Evolutionary conservation across 2,329 filamentous ascomycete species (phyloP).

Genomic region (Akanthomyces uredinophilus): DNA sequence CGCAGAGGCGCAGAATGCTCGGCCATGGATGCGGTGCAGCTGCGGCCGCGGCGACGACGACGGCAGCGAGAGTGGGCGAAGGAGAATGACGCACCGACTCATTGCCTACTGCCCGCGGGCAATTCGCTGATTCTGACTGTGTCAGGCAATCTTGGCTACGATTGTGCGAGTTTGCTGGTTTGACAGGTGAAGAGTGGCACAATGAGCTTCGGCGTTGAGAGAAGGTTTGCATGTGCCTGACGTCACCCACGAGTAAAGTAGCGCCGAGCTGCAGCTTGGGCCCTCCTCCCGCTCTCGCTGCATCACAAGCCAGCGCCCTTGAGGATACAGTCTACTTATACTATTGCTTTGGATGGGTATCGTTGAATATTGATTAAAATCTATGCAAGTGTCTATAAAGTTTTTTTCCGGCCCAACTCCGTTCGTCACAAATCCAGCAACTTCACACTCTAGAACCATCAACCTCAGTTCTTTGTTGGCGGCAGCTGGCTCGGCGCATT

Average conservation of each 20-base stretch:
- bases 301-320: background rate
- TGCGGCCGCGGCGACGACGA: background rate
- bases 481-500: constrained; percentile 51
- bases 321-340: background rate
- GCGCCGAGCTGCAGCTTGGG: background rate
- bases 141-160: background rate
- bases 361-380: constrained; percentile 5
- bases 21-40: background rate
- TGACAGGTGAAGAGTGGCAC: background rate
- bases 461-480: constrained; percentile 34
- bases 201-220: background rate
- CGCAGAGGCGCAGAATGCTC: background rate
- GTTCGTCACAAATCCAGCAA: background rate
- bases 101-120: background rate
- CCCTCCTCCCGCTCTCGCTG: too few relatives aligned
- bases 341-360: constrained; percentile 2
- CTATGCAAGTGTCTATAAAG: background rate
- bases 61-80: background rate
- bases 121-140: background rate
- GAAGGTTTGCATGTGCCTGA: background rate
- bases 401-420: background rate
- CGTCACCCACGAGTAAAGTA: background rate
- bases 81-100: background rate
- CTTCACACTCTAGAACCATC: background rate
- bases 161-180: background rate